Evolutionary conservation across 768 basidiomycete species (phyloP).

Genomic region (Coprinellus micaceus): DNA sequence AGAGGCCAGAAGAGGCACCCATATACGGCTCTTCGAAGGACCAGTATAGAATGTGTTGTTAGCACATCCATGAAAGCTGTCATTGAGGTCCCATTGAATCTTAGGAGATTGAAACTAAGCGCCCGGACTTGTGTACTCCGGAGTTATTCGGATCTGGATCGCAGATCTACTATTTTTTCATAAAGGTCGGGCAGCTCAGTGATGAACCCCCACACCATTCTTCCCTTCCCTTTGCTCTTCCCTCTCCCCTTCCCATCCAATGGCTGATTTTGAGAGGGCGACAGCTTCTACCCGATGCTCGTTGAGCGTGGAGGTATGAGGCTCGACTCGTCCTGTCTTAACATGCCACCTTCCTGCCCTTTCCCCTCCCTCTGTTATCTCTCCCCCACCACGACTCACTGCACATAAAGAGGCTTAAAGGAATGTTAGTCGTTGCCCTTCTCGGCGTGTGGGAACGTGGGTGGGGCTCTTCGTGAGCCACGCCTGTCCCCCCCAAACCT

Average conservation of each 20-base stretch:
- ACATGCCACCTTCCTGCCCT: neutral
- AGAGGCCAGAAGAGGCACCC: too few species aligned
- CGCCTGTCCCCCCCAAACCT: neutral
- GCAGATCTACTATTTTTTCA: neutral
- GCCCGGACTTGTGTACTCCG: too few species aligned
- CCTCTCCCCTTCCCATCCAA: neutral
- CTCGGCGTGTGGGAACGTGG: neutral
- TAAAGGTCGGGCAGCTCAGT: neutral
- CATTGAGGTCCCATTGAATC: too few species aligned
- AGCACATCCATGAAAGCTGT: too few species aligned
- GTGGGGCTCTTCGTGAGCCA: neutral
- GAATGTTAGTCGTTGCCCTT: neutral
- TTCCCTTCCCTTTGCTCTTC: neutral
- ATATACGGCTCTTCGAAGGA: too few species aligned
- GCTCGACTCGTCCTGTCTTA: constrained; percentile 1
- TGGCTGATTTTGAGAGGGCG: neutral
- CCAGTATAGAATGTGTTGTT: too few species aligned
- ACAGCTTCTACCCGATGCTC: constrained; percentile 1
- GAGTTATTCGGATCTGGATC: neutral
- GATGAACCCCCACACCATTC: neutral
- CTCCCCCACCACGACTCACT: too few species aligned
- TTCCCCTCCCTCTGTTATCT: neutral
- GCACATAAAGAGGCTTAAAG: neutral
- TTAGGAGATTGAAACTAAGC: too few species aligned
- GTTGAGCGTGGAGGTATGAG: neutral